Base-by-base conservation (phyloP, 306 rosid genomes). In the Fragaria vesca region DNA sequence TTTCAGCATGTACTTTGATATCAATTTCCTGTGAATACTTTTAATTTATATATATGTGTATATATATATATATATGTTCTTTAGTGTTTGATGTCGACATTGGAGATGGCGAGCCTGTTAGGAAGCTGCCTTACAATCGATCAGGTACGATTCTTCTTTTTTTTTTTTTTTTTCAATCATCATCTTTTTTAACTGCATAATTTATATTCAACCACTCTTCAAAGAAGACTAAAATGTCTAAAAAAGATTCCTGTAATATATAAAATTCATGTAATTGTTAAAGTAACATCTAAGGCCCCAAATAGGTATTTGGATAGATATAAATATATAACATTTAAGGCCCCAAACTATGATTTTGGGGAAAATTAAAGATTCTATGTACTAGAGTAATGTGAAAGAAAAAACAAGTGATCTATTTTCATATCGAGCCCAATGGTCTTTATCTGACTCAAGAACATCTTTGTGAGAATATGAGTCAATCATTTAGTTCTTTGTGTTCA, bases 71-170 rank as follows among this genome's bases (percentile, higher is more conserved):
- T 34, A 67, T 55, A 83, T 83, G 12, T 72, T 81, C 2, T 85
- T 77, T 85, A 95, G 98, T 95, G 78, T 95, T 95, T 87, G 97
- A 95, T 82, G 98, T 95, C 15, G 96, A 95, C 71, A 95, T 95
- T 84, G 97, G 91, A 83, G 98, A 95, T 81, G 98, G 98, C 12
- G 88, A 88, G 88, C 98, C 98, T 70, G 81, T 81, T 65, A 93
- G 97, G 26, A 95, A 95, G 86, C 82, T 95, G 89, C 98, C 98
- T 42, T 91, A 89, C 91, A 92, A 92, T 75, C 90, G 86, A 79
- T 85, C 97, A 81, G 97, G 98, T 95, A 84, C 61, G 46, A 28
- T 61, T 24, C 82, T 74, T 74, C 83, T 47, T 78, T 61, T 21
- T 77, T 46, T 63, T 60, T 76, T 43, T 6, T 32, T 32, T 32